Percentiles rank a stretch among this genome's conserved stretches.
Conservation (phyloP, 1,139 yeast species). For the Yamadazyma trypodendri region DNA sequence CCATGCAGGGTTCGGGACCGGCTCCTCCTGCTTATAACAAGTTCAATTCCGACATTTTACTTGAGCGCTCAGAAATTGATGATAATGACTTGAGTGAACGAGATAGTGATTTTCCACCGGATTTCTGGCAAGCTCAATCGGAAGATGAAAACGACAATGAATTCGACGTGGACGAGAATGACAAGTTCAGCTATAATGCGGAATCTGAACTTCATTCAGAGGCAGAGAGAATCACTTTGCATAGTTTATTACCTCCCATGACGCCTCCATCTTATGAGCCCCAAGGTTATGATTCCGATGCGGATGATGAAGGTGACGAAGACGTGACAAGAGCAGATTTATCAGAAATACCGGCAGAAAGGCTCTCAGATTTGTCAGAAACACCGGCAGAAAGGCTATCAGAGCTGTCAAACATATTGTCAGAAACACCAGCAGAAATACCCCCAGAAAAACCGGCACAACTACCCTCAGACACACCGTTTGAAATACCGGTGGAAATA, state of each 20-base stretch:
- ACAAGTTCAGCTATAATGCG: slow-evolving; percentile 43
- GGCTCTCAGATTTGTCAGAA: too few species aligned
- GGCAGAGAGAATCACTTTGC: slow-evolving; percentile 40
- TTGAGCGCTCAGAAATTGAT: slow-evolving; percentile 56
- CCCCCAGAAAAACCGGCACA: too few species aligned
- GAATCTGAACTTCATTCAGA: slow-evolving; percentile 36
- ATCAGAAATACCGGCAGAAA: too few species aligned
- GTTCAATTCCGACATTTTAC: slow-evolving; percentile 52
- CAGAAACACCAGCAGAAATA: too few species aligned
- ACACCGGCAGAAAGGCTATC: too few species aligned
- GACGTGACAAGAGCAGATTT: slow-evolving; percentile 4
- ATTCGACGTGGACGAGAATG: slow-evolving; percentile 16
- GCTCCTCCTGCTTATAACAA: slow-evolving; percentile 63
- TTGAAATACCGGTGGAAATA: too few species aligned
- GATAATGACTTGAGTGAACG: slow-evolving; percentile 47
- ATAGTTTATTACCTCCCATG: slow-evolving; percentile 29
- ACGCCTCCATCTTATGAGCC: slow-evolving; percentile 37
- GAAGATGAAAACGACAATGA: slow-evolving; percentile 13
- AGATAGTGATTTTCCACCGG: slow-evolving; percentile 55
- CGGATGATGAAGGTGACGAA: slow-evolving; percentile 13
- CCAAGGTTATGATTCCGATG: slow-evolving; percentile 13
- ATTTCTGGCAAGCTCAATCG: slow-evolving; percentile 45
- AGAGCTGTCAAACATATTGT: too few species aligned
- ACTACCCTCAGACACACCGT: too few species aligned
- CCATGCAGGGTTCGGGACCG: slow-evolving; percentile 57